These are phyloP conservation scores for Solanum boliviense DNA, from an alignment of 257 asterid genomes.

Conservation along the genomic window DNA sequence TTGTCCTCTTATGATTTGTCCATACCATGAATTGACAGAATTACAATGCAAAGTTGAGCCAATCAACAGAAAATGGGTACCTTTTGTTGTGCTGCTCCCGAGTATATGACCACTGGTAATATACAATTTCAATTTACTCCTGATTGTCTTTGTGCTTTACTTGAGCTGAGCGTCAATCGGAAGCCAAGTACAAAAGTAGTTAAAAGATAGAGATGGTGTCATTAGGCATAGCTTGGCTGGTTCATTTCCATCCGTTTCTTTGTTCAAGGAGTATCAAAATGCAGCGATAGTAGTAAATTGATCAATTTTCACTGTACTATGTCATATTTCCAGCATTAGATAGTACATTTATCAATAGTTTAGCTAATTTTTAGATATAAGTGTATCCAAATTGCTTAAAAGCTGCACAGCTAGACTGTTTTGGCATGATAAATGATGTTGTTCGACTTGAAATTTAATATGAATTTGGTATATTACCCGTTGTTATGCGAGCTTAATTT, in stretches of 20 bases:
- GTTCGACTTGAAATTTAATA: background rate
- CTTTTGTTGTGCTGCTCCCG: too few species aligned
- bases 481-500: background rate
- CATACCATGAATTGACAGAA: too few species aligned
- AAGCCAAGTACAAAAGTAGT: too few species aligned
- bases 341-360: background rate
- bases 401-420: background rate
- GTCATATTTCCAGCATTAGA: background rate
- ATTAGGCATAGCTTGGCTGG: slow-evolving; percentile 72
- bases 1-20: too few species aligned
- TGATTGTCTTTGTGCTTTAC: too few species aligned
- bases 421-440: background rate
- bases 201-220: background rate
- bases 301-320: too few species aligned
- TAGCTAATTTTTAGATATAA: background rate
- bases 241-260: slow-evolving; percentile 62
- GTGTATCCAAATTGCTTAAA: background rate
- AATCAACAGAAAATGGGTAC: too few species aligned
- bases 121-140: too few species aligned
- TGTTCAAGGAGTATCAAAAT: slow-evolving; percentile 81
- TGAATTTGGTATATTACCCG: background rate
- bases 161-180: too few species aligned
- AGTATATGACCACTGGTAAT: too few species aligned
- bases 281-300: slow-evolving; percentile 84
- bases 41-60: too few species aligned